These are phyloP conservation scores for Acanthamoeba pearcei DNA, from an alignment of 208 protist species.

Conservation along the genomic window DNA sequence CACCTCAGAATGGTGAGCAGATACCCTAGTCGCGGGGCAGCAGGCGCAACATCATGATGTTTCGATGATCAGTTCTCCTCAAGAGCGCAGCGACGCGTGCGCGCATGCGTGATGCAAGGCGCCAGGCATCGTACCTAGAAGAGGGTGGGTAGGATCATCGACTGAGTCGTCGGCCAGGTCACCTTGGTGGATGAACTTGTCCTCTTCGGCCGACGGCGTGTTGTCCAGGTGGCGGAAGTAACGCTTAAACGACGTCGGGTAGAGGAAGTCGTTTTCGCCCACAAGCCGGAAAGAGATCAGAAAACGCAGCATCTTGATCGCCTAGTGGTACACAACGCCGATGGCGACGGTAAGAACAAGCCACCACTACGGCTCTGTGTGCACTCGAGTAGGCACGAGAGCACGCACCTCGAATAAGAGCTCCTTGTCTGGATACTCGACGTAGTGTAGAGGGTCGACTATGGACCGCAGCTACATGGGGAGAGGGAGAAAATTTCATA, in stretches of 20 bases:
- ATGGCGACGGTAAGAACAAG: neutral
- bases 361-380: neutral
- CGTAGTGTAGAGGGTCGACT: conserved; percentile 5
- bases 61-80: neutral
- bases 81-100: no score
- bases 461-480: neutral
- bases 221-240: neutral
- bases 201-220: neutral
- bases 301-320: conserved; percentile 44
- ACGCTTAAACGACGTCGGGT: conserved; percentile 31
- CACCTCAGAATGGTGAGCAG: neutral
- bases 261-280: conserved; percentile 58
- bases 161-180: neutral
- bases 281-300: conserved; percentile 66
- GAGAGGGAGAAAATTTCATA: neutral
- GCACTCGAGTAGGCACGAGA: neutral
- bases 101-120: neutral
- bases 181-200: neutral
- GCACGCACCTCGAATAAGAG: conserved; percentile 26
- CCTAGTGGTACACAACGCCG: neutral
- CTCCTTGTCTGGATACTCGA: conserved; percentile 57
- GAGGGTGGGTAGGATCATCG: neutral
- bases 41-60: no score
- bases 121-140: conserved; percentile 9
- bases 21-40: neutral